A percentile compares a stretch with the other conserved stretches of the same genome.
Conservation (phyloP, 2,329 filamentous ascomycete genomes). For the Penicillium sp. region DNA sequence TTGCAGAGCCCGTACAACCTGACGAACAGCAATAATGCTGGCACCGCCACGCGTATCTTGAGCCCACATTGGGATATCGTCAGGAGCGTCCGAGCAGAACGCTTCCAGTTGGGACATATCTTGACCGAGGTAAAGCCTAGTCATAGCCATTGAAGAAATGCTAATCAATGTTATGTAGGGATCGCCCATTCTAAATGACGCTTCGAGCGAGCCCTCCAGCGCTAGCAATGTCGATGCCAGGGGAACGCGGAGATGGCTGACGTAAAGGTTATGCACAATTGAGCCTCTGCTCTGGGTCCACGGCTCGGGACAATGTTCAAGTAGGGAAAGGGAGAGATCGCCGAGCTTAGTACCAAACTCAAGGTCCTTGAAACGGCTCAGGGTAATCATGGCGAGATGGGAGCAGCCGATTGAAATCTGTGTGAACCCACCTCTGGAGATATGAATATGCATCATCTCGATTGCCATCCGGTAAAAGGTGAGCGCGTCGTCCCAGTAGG, state of each 20-base stretch:
- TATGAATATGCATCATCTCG: slow-evolving; percentile 57
- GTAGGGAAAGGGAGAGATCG: slow-evolving; percentile 53
- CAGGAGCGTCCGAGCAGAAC: slow-evolving; percentile 56
- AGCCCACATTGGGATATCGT: slow-evolving; percentile 59
- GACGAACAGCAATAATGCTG: slow-evolving; percentile 55
- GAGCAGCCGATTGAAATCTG: slow-evolving; percentile 60
- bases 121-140: slow-evolving; percentile 57
- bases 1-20: slow-evolving; percentile 59
- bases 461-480: slow-evolving; percentile 61
- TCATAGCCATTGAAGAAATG: slow-evolving; percentile 58
- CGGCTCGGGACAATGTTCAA: slow-evolving; percentile 52
- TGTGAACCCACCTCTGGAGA: slow-evolving; percentile 55
- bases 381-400: slow-evolving; percentile 57
- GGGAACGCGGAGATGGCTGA: slow-evolving; percentile 60
- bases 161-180: slow-evolving; percentile 59
- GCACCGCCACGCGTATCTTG: slow-evolving; percentile 60
- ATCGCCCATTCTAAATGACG: slow-evolving; percentile 58
- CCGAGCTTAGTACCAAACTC: slow-evolving; percentile 56
- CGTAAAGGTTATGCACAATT: slow-evolving; percentile 58
- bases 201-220: slow-evolving; percentile 57
- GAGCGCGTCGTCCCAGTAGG: slow-evolving; percentile 60
- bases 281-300: slow-evolving; percentile 58
- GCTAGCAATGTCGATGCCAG: slow-evolving; percentile 52
- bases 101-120: slow-evolving; percentile 59
- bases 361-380: slow-evolving; percentile 59